Percentiles rank a stretch among this genome's conserved stretches.
Conservation (phyloP, 495 filamentous ascomycete species). For the Hypoxylon lienhwacheense region DNA sequence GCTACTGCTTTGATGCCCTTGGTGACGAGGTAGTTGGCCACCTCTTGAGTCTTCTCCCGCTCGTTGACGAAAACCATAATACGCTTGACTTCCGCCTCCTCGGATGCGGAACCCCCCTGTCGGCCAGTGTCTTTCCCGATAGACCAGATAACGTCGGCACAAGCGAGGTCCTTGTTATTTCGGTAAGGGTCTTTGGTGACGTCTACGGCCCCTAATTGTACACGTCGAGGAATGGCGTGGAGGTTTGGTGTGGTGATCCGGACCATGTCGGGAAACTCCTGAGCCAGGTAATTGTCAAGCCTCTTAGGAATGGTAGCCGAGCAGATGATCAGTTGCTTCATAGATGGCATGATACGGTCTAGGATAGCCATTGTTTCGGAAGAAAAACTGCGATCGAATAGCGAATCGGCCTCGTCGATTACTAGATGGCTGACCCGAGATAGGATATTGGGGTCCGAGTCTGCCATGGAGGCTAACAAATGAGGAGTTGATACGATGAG, state of each 20-base stretch:
- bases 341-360: conserved; percentile 70
- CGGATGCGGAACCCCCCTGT: conserved; percentile 48
- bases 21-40: conserved; percentile 74
- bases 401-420: conserved; percentile 92
- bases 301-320: conserved; percentile 93
- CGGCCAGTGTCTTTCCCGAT: conserved; percentile 78
- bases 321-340: conserved; percentile 90
- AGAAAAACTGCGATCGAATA: conserved; percentile 88
- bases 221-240: conserved; percentile 90
- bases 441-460: conserved; percentile 84
- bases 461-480: conserved; percentile 79
- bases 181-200: conserved; percentile 85
- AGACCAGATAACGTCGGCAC: conserved; percentile 90
- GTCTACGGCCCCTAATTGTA: conserved; percentile 92
- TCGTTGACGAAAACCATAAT: conserved; percentile 98
- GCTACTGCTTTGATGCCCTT: conserved; percentile 89
- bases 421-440: conserved; percentile 84
- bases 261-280: conserved; percentile 76
- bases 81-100: conserved; percentile 67
- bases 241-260: conserved; percentile 92
- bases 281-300: conserved; percentile 78
- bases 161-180: conserved; percentile 87
- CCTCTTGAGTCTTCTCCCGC: conserved; percentile 79
- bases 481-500: conserved; percentile 86
- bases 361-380: conserved; percentile 80